Base-by-base conservation (phyloP, 2,329 filamentous ascomycete genomes). In the Davidsoniella neocaledoniae region DNA sequence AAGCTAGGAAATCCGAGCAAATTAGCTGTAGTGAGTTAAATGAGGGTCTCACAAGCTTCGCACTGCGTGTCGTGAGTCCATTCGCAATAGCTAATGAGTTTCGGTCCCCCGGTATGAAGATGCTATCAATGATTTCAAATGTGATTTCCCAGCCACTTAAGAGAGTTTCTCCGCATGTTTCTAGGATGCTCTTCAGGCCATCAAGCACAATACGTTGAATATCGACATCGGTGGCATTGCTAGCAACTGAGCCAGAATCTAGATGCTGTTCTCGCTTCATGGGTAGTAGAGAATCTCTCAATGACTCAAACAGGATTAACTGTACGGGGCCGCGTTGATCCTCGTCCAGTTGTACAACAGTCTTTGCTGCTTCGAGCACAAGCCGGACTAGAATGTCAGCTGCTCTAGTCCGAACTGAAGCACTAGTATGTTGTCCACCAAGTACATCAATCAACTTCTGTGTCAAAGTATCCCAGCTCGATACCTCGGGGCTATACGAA, bases 21-120 rank as follows among this genome's bases (percentile, higher is more conserved):
- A 98, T 83, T 2, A 98, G 76, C 61, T 96, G 86, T 10, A 94
- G 69, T 2, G 88, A 94, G 55, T 78, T 83, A 62, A 98, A 98
- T 0, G 90, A 84, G 14, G 86, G 82, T 54, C 87, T 77, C 47
- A 94, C 83, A 19, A 96, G 73, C 55, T 81, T 81, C 42, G 79
- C 72, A 10, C 87, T 90, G 45, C 73, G 67, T 5, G 74, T 78
- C 29, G 64, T 66, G 1, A 77, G 62, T 0, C 62, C 57, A 2
- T 60, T 60, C 2, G 63, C 58, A 7, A 56, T 54, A 10, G 58
- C 54, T 6, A 58, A 57, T 9, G 61, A 60, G 5, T 62, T 59
- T 17, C 55, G 56, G 26, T 59, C 61, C 17, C 66, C 65, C n/a
- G 61, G 53, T 21, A 60, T 57, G 57, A 95, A 94, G 2, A 90